These are phyloP conservation scores for Sporormia fimetaria DNA, from an alignment of 495 filamentous ascomycete species.

Conservation along the genomic window DNA sequence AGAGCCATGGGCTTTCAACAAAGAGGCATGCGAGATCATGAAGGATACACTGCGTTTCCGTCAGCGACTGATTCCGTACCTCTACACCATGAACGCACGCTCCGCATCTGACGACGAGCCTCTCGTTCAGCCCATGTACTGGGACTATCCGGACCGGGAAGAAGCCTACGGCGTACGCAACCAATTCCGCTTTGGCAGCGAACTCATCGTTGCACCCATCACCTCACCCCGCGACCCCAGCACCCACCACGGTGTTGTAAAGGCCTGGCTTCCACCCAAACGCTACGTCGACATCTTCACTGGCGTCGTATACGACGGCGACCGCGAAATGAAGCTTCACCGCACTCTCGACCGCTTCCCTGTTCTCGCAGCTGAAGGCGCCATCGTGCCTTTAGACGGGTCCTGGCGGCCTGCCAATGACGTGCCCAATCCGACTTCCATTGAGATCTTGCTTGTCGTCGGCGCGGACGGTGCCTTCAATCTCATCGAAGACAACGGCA, in stretches of 20 bases:
- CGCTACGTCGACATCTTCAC: conserved; percentile 43
- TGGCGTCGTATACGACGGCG: conserved; percentile 42
- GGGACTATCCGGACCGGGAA: conserved; percentile 38
- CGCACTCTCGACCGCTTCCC: conserved; percentile 37
- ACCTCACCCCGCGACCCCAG: conserved; percentile 34
- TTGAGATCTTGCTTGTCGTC: conserved; percentile 43
- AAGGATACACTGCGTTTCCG: conserved; percentile 38
- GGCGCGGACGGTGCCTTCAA: conserved; percentile 40
- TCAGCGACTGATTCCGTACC: conserved; percentile 45
- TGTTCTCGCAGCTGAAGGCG: conserved; percentile 43
- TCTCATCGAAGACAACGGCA: conserved; percentile 33
- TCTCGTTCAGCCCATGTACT: conserved; percentile 49
- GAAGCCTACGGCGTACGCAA: conserved; percentile 42
- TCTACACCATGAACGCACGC: conserved; percentile 45
- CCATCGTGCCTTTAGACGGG: conserved; percentile 43
- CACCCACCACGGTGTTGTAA: conserved; percentile 34
- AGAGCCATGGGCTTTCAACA: conserved; percentile 46
- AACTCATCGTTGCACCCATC: conserved; percentile 44
- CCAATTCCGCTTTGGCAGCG: conserved; percentile 44
- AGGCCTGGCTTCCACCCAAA: conserved; percentile 42
- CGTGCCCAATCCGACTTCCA: conserved; percentile 29
- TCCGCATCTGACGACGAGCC: conserved; percentile 37
- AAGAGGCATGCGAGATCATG: conserved; percentile 35
- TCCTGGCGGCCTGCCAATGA: conserved; percentile 34
- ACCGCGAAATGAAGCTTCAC: conserved; percentile 38